A percentile compares a stretch with the other conserved stretches of the same genome.
Evolutionary conservation across 495 filamentous ascomycete species (phyloP).

Genomic region (Clohesyomyces aquaticus): DNA sequence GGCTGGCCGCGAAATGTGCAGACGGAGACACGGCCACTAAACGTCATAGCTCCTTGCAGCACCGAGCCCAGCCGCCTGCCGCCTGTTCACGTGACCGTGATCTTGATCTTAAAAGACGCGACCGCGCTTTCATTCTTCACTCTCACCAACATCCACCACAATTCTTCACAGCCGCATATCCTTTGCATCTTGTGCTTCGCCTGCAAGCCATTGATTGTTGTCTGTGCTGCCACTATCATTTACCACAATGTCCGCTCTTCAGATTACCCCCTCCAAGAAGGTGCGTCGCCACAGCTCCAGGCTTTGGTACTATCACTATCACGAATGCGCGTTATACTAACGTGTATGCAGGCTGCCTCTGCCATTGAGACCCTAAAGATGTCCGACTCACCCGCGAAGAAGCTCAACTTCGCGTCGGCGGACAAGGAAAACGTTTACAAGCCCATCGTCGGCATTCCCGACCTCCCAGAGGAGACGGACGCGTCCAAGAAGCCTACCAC

Average conservation of each 20-base stretch:
- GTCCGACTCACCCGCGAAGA: slow-evolving; percentile 86
- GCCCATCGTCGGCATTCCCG: slow-evolving; percentile 58
- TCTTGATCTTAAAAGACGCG: slow-evolving; percentile 24
- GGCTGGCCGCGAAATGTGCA: too few relatives aligned
- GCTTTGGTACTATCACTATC: too few relatives aligned
- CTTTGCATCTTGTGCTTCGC: not conserved
- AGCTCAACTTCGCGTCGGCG: slow-evolving; percentile 70
- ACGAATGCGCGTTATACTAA: slow-evolving; percentile 31
- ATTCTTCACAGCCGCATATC: slow-evolving; percentile 9
- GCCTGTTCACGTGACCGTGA: slow-evolving; percentile 19
- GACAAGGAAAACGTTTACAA: slow-evolving; percentile 82
- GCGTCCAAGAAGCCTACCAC: slow-evolving; percentile 41
- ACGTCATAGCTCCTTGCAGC: slow-evolving; percentile 25
- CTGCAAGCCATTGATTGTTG: slow-evolving; percentile 3
- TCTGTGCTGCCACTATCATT: not conserved
- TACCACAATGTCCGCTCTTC: slow-evolving; percentile 34
- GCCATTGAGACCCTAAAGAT: slow-evolving; percentile 88
- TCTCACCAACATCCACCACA: slow-evolving; percentile 25
- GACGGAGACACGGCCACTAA: too few relatives aligned
- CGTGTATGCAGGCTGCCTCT: slow-evolving; percentile 68
- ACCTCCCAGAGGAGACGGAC: slow-evolving; percentile 54
- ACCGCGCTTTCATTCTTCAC: slow-evolving; percentile 14
- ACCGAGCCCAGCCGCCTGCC: not conserved
- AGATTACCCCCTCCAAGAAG: slow-evolving; percentile 44
- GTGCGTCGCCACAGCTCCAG: slow-evolving; percentile 32